Percentiles rank a stretch among this genome's conserved stretches.
phyloP scores from a whole-genome alignment of 2,329 filamentous ascomycete genomes.

The Fusarium udum region DNA sequence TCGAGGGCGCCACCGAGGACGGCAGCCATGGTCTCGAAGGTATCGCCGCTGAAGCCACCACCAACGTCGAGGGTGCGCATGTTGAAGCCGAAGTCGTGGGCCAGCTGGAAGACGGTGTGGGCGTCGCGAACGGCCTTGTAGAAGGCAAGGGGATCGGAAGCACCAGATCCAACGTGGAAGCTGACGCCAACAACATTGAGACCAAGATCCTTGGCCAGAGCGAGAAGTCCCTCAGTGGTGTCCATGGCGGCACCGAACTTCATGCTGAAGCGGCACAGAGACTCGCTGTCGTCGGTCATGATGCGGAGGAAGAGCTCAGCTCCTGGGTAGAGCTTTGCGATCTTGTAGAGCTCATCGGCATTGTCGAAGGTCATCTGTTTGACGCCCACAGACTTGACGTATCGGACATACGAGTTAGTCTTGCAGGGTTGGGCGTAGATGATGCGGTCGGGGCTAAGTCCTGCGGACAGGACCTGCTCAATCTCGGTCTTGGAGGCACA shows the following conservation, averaged over 20 bases:
- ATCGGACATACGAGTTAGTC: conserved; percentile 97
- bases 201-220: conserved; percentile 80
- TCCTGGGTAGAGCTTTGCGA: conserved; percentile 87
- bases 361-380: conserved; percentile 99
- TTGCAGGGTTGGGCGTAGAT: conserved; percentile 99
- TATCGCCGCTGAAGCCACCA: conserved; percentile 90
- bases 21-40: conserved; percentile 88
- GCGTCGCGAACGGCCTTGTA: conserved; percentile 91
- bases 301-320: conserved; percentile 96
- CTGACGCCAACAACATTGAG: conserved; percentile 95
- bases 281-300: conserved; percentile 93
- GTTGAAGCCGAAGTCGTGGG: conserved; percentile 76
- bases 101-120: conserved; percentile 88
- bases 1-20: conserved; percentile 84
- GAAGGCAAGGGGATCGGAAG: conserved; percentile 92
- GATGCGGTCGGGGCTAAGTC: conserved; percentile 87
- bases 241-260: conserved; percentile 96
- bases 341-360: conserved; percentile 96
- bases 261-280: conserved; percentile 92
- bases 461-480: conserved; percentile 85
- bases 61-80: conserved; percentile 93
- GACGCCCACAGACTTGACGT: conserved; percentile 83
- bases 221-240: conserved; percentile 78
- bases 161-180: conserved; percentile 97
- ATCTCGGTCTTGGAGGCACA: conserved; percentile 98